Conservation (phyloP, 2,329 filamentous ascomycete genomes). For the Colletotrichum cordylinicola region DNA sequence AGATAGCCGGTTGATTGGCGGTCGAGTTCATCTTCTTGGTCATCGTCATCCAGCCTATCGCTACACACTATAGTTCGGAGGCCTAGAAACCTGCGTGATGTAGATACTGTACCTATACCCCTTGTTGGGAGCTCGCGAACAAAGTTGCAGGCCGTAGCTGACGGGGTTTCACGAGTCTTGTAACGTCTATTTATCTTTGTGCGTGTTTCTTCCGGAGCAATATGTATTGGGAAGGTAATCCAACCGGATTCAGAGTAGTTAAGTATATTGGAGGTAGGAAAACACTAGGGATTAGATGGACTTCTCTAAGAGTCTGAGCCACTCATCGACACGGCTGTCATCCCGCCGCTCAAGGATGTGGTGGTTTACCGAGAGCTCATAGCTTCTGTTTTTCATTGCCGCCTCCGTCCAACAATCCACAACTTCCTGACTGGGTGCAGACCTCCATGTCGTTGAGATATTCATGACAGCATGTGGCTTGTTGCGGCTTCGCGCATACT, state of each 20-base stretch:
- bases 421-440: background rate
- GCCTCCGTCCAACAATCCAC: background rate
- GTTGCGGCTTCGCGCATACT: background rate
- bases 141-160: background rate
- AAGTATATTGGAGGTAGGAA: background rate
- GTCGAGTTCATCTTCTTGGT: conserved; percentile 37
- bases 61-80: conserved; percentile 34
- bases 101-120: background rate
- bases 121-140: background rate
- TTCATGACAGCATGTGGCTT: background rate
- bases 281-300: background rate
- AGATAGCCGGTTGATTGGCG: conserved; percentile 36
- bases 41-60: conserved; percentile 45
- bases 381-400: background rate
- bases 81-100: background rate
- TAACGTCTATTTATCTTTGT: background rate
- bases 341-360: background rate
- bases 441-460: background rate
- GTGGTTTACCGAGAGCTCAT: background rate
- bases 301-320: background rate
- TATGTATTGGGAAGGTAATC: background rate
- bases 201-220: background rate
- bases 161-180: background rate
- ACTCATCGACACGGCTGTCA: background rate
- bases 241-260: rapidly evolving